These are phyloP conservation scores for Graphilbum fragrans DNA, from an alignment of 2,329 filamentous ascomycete genomes.

Conservation along the genomic window DNA sequence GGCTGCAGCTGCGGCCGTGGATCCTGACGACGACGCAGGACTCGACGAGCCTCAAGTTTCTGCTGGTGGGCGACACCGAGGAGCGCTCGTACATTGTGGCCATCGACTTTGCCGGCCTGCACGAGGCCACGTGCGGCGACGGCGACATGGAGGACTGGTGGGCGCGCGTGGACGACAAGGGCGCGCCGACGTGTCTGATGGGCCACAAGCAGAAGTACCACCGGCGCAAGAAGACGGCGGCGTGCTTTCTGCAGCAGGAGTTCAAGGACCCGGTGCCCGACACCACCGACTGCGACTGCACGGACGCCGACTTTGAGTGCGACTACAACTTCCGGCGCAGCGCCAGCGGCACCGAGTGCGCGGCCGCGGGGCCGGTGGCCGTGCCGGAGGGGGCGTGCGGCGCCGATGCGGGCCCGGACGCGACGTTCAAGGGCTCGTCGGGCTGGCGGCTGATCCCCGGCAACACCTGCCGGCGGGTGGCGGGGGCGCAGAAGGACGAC, in stretches of 20 bases:
- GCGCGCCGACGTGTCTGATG: conserved; percentile 83
- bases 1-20: conserved; percentile 54
- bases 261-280: conserved; percentile 67
- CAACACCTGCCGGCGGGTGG: conserved; percentile 53
- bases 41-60: conserved; percentile 83
- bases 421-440: conserved; percentile 72
- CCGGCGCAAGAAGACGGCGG: conserved; percentile 72
- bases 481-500: conserved; percentile 55
- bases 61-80: conserved; percentile 55
- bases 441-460: conserved; percentile 89
- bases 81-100: conserved; percentile 54
- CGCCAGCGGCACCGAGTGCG: conserved; percentile 57
- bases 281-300: conserved; percentile 69
- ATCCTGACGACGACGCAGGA: conserved; percentile 82
- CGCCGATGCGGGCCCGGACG: conserved; percentile 46
- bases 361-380: conserved; percentile 46
- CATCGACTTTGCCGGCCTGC: conserved; percentile 72
- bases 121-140: conserved; percentile 66
- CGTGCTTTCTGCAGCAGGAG: conserved; percentile 79
- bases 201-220: conserved; percentile 83
- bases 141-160: conserved; percentile 81
- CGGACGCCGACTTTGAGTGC: conserved; percentile 81
- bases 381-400: conserved; percentile 60
- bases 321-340: conserved; percentile 76
- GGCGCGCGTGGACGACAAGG: conserved; percentile 68